A percentile compares a stretch with the other conserved stretches of the same genome.
phyloP scores from a whole-genome alignment of 441 rosid species.

The Euphorbia celastroides region DNA sequence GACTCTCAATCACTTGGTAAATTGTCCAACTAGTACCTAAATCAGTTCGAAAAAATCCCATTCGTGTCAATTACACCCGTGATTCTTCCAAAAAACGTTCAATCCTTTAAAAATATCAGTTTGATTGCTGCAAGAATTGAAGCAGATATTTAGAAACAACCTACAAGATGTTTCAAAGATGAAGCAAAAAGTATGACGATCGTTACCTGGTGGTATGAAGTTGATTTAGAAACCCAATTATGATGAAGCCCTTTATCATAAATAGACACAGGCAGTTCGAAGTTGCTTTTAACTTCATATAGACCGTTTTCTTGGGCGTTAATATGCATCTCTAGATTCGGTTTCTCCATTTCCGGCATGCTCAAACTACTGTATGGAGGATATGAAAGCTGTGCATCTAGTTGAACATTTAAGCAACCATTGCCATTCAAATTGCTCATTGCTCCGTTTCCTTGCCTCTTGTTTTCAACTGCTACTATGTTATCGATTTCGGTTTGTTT shows the following conservation, averaged over 20 bases:
- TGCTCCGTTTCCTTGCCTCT: conserved; percentile 28
- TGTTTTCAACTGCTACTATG: conserved; percentile 38
- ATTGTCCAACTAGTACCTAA: conserved; percentile 1
- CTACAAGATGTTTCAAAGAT: neutral
- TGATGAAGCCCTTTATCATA: conserved; percentile 38
- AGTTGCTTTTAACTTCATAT: conserved; percentile 33
- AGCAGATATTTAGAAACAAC: neutral
- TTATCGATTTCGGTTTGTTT: conserved; percentile 51
- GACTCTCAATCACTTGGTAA: neutral
- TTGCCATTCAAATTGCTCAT: conserved; percentile 44
- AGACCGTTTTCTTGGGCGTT: conserved; percentile 36
- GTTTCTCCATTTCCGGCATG: conserved; percentile 34
- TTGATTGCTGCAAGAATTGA: conserved; percentile 27
- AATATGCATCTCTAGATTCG: conserved; percentile 35
- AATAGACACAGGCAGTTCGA: conserved; percentile 37
- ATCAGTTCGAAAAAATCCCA: neutral
- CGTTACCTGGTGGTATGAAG: conserved; percentile 39
- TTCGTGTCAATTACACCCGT: neutral
- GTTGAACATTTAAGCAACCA: conserved; percentile 36
- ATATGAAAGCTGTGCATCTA: conserved; percentile 52
- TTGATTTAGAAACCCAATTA: conserved; percentile 33
- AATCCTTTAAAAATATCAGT: conserved; percentile 8
- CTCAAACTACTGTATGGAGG: conserved; percentile 32
- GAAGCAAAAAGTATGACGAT: neutral
- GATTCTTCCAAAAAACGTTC: conserved; percentile 7